A percentile compares a stretch with the other conserved stretches of the same genome.
phyloP scores from a whole-genome alignment of 352 stramenopile genomes.

The Blastocystis hominis region DNA sequence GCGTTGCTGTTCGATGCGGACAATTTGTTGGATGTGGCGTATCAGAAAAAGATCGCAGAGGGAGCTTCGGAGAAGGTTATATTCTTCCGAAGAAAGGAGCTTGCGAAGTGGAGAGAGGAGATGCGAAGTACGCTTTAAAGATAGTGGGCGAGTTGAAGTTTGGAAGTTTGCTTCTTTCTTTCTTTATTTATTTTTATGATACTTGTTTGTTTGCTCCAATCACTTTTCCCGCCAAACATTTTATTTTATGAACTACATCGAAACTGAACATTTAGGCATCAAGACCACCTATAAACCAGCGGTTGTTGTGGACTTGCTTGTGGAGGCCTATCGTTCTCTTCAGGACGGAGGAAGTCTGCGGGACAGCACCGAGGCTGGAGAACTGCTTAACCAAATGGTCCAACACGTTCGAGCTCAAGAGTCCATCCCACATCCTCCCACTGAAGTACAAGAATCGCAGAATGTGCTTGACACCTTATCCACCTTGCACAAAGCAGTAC shows the following conservation, averaged over 20 bases:
- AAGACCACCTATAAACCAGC: neutral
- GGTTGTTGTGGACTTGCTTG: neutral
- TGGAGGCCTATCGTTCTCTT: neutral
- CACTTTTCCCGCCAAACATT: neutral
- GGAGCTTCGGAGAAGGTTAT: slow-evolving; percentile 25
- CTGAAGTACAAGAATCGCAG: neutral
- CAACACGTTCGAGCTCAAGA: neutral
- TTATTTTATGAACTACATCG: neutral
- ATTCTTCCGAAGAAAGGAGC: slow-evolving; percentile 37
- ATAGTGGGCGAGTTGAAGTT: neutral
- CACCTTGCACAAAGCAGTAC: neutral
- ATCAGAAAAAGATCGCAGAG: slow-evolving; percentile 21
- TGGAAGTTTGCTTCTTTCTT: neutral
- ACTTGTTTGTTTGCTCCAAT: neutral
- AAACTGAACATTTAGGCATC: slow-evolving; percentile 22
- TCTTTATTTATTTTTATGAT: neutral
- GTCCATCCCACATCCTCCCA: neutral
- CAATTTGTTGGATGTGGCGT: slow-evolving; percentile 52
- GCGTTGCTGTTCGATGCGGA: slow-evolving; percentile 52
- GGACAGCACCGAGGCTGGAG: neutral
- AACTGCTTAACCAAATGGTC: neutral
- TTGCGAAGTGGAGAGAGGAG: slow-evolving; percentile 31
- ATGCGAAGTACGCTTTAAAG: neutral
- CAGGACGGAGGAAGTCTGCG: neutral
- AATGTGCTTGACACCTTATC: neutral